Conservation (phyloP, 1,284 basidiomycete species). For the Cutaneotrichosporon cutaneum region DNA sequence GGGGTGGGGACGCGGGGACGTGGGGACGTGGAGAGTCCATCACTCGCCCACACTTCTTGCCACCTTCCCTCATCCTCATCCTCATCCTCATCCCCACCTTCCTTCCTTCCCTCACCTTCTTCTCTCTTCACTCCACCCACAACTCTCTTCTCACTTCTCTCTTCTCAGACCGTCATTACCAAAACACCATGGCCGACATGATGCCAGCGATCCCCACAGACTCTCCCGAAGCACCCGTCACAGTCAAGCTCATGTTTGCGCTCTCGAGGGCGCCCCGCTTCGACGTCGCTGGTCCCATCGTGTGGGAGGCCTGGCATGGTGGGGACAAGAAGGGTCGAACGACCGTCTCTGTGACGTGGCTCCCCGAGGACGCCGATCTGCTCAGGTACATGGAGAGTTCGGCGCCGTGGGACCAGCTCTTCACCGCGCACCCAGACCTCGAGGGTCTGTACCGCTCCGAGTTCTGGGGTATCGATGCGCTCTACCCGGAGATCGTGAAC, state of each 20-base stretch:
- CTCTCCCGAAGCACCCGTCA: neutral
- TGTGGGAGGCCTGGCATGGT: neutral
- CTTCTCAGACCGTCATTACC: neutral
- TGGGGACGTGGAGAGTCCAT: neutral
- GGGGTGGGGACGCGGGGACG: too few species aligned
- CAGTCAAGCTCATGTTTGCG: neutral
- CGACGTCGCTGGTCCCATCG: conserved; percentile 1
- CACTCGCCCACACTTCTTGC: neutral
- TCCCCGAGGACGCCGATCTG: neutral
- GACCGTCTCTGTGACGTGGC: neutral
- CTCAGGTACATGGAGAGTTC: conserved; percentile 1
- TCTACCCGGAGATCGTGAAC: neutral
- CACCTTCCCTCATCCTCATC: too few species aligned
- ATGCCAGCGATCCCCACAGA: neutral
- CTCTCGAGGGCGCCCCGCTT: neutral
- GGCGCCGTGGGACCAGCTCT: neutral
- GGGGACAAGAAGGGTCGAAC: neutral
- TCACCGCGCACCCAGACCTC: neutral
- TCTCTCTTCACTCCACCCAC: neutral
- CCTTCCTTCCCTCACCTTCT: neutral
- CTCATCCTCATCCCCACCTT: too few species aligned
- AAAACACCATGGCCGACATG: too few species aligned
- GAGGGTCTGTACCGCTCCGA: neutral
- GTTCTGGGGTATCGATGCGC: conserved; percentile 1
- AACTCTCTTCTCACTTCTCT: neutral